Evolutionary conservation across 352 stramenopile species (phyloP), one percentile per base, ranked within the genome.

Genomic region (Phytopythium kandeliae): DNA sequence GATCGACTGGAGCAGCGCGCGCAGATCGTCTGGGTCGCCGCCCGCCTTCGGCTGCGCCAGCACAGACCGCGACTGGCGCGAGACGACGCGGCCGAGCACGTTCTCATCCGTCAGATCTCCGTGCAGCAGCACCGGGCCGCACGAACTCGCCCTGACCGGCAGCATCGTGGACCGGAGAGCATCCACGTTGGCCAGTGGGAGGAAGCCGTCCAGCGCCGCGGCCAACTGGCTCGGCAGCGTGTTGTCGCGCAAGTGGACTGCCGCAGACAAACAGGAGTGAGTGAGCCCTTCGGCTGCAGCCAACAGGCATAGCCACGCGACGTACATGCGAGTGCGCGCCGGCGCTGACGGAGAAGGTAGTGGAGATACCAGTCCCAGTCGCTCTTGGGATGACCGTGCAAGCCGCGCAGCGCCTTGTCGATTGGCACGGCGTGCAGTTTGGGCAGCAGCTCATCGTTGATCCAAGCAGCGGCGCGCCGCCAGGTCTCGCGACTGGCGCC

Each of bases 101-200:
- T 95, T 95, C 48, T 95, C 84, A 28, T 89, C 73, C n/a, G 84
- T 95, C 25, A 95, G 54, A 44, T 95, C 84, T 33, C 82, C 79
- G 47, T 95, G 84, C 21, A 95, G 63, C 17, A 93, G 62, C 50
- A 89, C 76, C 33, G 81, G 78, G 1, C 63, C 62, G 1, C 55
- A 30, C 16, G 63, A 52, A 1, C 21, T 55, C 1, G 43, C 41
- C 6, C 52, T 64, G 3, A 56, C 53, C 9, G 81, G 81, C 24
- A 90, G 64, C 40, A 89, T 34, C 25, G 66, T 25, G 9, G 46
- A 53, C 1, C 63, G 51, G 17, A 89, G 67, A 13, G 50, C 58
- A 12, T 67, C 58, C 2, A 22, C 21, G n/a, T 50, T 62, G 16
- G 55, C 62, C 26, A 35, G 17, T 9, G 76, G 76, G 0, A 95